Evolutionary conservation across 768 basidiomycete species (phyloP), one percentile per base, ranked within the genome.

Genomic region (Termitomyces sp.): DNA sequence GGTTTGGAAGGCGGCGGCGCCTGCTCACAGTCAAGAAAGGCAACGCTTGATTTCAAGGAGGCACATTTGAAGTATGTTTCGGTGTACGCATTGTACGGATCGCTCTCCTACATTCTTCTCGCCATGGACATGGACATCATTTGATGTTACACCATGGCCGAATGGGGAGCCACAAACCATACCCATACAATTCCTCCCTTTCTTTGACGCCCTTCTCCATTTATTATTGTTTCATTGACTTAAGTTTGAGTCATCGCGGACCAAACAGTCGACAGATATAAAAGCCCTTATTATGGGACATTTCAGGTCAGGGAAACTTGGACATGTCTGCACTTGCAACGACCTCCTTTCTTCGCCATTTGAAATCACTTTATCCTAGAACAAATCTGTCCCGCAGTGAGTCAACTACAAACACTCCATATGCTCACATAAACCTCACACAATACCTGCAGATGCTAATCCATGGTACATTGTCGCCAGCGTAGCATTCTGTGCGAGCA

Each of bases 381-480:
- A 58, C 55, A 16, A 53, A 61, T n/a, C 11, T 50, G 11, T 45
- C 65, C 20, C 58, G 62, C 49, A 62, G 70, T 52, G 59, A 66
- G 61, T 46, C 30, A 42, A 13, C 18, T 36, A 11, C 33, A 11
- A 12, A 39, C 11, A 18, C 39, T 27, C n/a, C 4, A 36, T 24
- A 24, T 4, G 27, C 13, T 13, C 4, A 18, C 24, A 39, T 16
- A 11, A 4, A 27, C 36, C 24, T 52, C 36, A 52, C n/a, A 6
- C 24, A 39, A 12, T 30, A 4, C 52, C 30, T 39, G 33, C 58
- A 66, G 47, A 54, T 46, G 47, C 67, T 4, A 84, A 78, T 58
- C 81, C 85, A 4, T 88, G 87, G 86, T 83, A 81, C 58, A 74
- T 86, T 45, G 72, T 86, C 39, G 77, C 82, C 2, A 79, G 80